Evolutionary conservation across 1,284 basidiomycete genomes (phyloP).

Genomic region (Apiotrichum siamense): DNA sequence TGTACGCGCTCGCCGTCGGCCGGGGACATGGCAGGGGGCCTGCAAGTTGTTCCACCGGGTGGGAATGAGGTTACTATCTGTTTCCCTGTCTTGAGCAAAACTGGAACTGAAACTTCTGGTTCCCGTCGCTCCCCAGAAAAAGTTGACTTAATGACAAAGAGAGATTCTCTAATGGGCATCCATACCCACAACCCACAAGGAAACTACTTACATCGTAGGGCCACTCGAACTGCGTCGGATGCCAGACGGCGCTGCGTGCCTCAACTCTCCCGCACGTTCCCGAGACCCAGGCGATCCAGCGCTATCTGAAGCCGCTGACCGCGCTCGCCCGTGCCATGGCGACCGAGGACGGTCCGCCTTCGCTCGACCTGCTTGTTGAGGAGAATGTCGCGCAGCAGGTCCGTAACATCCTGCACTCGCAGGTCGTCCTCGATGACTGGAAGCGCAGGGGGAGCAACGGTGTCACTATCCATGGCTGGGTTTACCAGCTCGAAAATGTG

Average conservation of each 20-base stretch:
- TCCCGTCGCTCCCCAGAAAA: too few relatives aligned
- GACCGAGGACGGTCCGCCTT: conserved; percentile 35
- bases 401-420: conserved; percentile 33
- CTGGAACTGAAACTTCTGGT: too few relatives aligned
- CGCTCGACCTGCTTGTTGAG: conserved; percentile 39
- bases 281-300: conserved; percentile 35
- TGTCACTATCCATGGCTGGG: conserved; percentile 44
- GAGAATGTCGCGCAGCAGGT: conserved; percentile 42
- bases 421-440: conserved; percentile 41
- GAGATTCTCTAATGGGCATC: neutral
- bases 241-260: conserved; percentile 40
- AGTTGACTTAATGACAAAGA: neutral
- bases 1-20: too few relatives aligned
- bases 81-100: too few relatives aligned
- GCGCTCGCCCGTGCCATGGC: conserved; percentile 31
- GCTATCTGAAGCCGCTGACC: conserved; percentile 37
- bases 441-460: conserved; percentile 34
- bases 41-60: too few relatives aligned
- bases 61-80: too few relatives aligned
- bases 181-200: neutral
- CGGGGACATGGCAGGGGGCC: too few relatives aligned
- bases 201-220: conserved; percentile 23
- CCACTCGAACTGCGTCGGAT: conserved; percentile 46
- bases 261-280: conserved; percentile 32
- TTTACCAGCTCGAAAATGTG: conserved; percentile 46